Evolutionary conservation across 768 basidiomycete species (phyloP).

Genomic region (Phaeotremella skinneri): DNA sequence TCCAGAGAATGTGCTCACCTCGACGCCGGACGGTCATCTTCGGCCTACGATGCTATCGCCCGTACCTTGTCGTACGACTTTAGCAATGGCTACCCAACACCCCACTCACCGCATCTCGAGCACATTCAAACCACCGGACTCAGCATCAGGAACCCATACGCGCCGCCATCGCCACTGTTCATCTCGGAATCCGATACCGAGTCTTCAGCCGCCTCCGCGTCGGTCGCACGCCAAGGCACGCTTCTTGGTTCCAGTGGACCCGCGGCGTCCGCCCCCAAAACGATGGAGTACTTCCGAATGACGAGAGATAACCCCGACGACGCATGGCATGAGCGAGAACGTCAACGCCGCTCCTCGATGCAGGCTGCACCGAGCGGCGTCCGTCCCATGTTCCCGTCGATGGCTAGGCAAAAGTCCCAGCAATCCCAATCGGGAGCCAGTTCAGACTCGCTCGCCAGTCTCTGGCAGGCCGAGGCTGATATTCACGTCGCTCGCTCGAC

Average conservation of each 20-base stretch:
- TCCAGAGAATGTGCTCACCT: constrained; percentile 33
- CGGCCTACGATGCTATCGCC: constrained; percentile 26
- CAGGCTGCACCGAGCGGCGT: constrained; percentile 27
- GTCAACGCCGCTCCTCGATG: constrained; percentile 34
- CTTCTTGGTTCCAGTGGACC: constrained; percentile 19
- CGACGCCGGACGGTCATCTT: constrained; percentile 34
- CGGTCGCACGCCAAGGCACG: constrained; percentile 6
- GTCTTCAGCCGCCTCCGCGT: constrained; percentile 27
- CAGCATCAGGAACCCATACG: constrained; percentile 25
- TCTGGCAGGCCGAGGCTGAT: constrained; percentile 31
- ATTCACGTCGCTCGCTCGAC: constrained; percentile 22
- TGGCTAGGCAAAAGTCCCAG: constrained; percentile 17
- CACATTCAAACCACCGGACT: constrained; percentile 20
- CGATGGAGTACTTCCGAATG: constrained; percentile 39
- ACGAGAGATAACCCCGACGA: constrained; percentile 37
- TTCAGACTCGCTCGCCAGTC: constrained; percentile 30
- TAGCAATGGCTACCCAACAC: constrained; percentile 9
- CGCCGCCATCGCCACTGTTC: constrained; percentile 44
- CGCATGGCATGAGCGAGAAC: constrained; percentile 38
- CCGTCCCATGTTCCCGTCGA: constrained; percentile 6
- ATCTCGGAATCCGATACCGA: constrained; percentile 37
- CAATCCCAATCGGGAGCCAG: constrained; percentile 15
- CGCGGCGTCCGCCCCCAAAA: constrained; percentile 38
- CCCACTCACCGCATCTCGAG: constrained; percentile 8
- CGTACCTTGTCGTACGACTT: constrained; percentile 31